Conservation (phyloP, 116 monocot genomes). For the Trichopus zeylanicus region DNA sequence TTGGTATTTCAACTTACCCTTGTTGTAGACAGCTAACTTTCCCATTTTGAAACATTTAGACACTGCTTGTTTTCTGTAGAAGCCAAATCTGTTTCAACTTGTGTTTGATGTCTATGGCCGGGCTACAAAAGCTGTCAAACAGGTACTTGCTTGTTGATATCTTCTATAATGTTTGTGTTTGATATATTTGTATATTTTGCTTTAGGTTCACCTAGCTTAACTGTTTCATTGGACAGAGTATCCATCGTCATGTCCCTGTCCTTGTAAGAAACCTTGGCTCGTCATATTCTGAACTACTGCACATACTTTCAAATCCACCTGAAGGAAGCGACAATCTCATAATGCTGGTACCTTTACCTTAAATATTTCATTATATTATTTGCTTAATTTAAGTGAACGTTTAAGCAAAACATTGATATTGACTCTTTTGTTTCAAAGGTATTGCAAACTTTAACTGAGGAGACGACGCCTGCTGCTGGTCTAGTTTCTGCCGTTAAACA, state of each 20-base stretch:
- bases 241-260: conserved; percentile 74
- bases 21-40: neutral
- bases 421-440: conserved; percentile 30
- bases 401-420: neutral
- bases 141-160: conserved; percentile 38
- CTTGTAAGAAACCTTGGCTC: conserved; percentile 69
- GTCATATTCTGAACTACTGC: conserved; percentile 58
- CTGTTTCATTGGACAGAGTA: conserved; percentile 39
- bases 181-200: neutral
- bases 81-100: conserved; percentile 65
- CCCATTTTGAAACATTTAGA: neutral
- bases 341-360: conserved; percentile 48
- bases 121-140: conserved; percentile 76
- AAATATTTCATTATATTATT: neutral
- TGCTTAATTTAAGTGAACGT: neutral
- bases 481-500: conserved; percentile 85
- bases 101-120: conserved; percentile 89
- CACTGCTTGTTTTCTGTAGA: conserved; percentile 33
- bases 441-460: conserved; percentile 78
- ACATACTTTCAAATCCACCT: conserved; percentile 75
- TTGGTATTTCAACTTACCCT: neutral
- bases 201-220: neutral
- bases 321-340: conserved; percentile 90
- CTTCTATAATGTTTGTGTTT: neutral
- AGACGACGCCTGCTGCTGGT: conserved; percentile 65